Evolutionary conservation across 345 rosid genomes (phyloP).

Genomic region (Litchi chinensis): DNA sequence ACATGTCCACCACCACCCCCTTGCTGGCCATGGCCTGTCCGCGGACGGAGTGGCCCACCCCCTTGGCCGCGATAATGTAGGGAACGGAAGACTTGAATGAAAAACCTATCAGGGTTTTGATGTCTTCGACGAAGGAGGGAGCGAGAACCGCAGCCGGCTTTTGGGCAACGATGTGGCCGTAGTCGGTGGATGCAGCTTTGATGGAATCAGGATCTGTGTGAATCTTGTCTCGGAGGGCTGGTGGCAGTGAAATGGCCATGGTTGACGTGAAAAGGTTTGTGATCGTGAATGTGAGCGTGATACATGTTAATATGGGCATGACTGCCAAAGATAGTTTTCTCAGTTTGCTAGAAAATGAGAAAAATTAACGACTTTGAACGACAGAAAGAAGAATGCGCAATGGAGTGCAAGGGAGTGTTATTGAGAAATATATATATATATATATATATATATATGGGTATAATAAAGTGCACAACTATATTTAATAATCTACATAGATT

Average conservation of each 20-base stretch:
- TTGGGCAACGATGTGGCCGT: conserved; percentile 37
- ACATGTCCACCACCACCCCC: conserved; percentile 55
- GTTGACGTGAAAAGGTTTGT: background rate
- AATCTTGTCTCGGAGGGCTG: conserved; percentile 15
- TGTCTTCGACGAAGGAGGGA: conserved; percentile 38
- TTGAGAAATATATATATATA: background rate
- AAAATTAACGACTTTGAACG: background rate
- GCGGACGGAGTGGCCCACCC: conserved; percentile 42
- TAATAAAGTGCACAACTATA: background rate
- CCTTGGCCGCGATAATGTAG: conserved; percentile 46
- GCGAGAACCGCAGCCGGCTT: conserved; percentile 40
- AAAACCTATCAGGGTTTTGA: conserved; percentile 32
- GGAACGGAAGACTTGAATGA: conserved; percentile 26
- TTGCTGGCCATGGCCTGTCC: conserved; percentile 49
- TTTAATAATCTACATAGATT: no score
- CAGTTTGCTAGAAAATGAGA: background rate
- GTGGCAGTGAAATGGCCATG: background rate
- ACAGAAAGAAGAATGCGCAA: background rate
- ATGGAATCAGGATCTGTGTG: conserved; percentile 30
- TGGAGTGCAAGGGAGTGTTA: background rate
- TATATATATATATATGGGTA: background rate
- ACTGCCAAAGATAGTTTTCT: background rate
- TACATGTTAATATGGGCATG: background rate
- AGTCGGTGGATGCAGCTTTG: conserved; percentile 38
- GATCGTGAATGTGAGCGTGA: background rate